Conservation (phyloP, 2,329 filamentous ascomycete genomes). For the Ascosphaera aggregata region DNA sequence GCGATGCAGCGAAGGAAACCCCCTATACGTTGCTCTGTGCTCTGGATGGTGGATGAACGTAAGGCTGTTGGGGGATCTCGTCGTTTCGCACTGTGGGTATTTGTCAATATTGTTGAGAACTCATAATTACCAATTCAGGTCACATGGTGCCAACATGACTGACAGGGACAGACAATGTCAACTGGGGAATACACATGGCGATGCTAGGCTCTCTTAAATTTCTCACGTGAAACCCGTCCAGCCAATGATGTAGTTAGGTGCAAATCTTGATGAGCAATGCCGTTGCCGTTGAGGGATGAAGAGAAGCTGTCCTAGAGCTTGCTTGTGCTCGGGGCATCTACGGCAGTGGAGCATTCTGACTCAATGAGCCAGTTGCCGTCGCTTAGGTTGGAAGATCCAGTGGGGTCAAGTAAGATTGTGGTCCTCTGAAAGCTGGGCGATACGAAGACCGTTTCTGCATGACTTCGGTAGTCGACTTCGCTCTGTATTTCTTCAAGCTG, state of each 20-base stretch:
- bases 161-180: too few relatives aligned
- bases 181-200: too few relatives aligned
- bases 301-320: background rate
- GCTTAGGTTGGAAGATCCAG: constrained; percentile 20
- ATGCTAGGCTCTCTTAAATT: too few relatives aligned
- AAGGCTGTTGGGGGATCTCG: background rate
- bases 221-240: too few relatives aligned
- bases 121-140: background rate
- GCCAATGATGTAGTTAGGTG: too few relatives aligned
- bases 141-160: background rate
- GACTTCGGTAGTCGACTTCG: constrained; percentile 60
- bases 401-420: constrained; percentile 48
- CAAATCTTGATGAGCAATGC: too few relatives aligned
- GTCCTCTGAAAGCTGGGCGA: constrained; percentile 46
- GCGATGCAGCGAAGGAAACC: background rate
- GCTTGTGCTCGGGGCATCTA: background rate
- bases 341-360: constrained; percentile 22
- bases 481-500: constrained; percentile 28
- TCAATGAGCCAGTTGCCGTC: constrained; percentile 45
- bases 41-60: background rate
- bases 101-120: constrained; percentile 1
- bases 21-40: background rate
- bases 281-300: too few relatives aligned
- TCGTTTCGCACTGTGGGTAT: background rate
- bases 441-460: constrained; percentile 55